phyloP scores from a whole-genome alignment of 257 asterid species.

The Linderniella brevidens region DNA sequence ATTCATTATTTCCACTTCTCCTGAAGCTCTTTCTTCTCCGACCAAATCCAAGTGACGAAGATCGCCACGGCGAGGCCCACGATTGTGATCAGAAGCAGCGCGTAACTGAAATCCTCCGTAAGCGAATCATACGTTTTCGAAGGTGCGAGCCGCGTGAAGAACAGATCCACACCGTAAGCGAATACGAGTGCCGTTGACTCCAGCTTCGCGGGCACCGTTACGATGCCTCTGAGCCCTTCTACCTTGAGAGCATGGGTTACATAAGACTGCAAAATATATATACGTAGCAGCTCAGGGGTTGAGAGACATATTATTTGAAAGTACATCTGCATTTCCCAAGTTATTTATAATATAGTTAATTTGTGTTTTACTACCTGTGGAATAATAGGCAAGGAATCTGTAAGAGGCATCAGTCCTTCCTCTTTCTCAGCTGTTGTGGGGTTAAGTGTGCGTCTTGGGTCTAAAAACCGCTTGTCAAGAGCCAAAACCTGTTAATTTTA shows the following conservation, averaged over 20 bases:
- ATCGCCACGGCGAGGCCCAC: conserved; percentile 70
- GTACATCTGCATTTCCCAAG: not conserved
- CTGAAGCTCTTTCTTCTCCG: conserved; percentile 90
- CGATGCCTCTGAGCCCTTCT: conserved; percentile 80
- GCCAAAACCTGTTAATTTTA: conserved; percentile 62
- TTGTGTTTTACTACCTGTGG: conserved; percentile 52
- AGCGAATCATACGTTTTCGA: conserved; percentile 90
- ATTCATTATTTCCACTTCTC: conserved; percentile 93
- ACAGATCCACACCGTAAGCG: conserved; percentile 82
- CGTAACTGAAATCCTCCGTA: conserved; percentile 93
- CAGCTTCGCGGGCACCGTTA: conserved; percentile 69
- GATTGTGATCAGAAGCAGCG: conserved; percentile 71
- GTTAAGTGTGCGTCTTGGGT: conserved; percentile 83
- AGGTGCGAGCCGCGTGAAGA: conserved; percentile 84
- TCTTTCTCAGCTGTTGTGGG: conserved; percentile 95
- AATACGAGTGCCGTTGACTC: conserved; percentile 94
- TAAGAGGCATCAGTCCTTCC: conserved; percentile 96
- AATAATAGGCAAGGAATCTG: conserved; percentile 84
- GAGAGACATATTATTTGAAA: no score
- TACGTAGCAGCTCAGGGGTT: conserved; percentile 4
- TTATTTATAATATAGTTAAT: not conserved
- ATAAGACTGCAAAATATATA: conserved; percentile 66
- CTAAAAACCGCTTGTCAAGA: conserved; percentile 87
- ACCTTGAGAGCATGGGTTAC: conserved; percentile 80
- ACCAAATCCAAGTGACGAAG: conserved; percentile 80